phyloP scores from a whole-genome alignment of 139 green algal genomes.

The Chlamydomonas urium region DNA sequence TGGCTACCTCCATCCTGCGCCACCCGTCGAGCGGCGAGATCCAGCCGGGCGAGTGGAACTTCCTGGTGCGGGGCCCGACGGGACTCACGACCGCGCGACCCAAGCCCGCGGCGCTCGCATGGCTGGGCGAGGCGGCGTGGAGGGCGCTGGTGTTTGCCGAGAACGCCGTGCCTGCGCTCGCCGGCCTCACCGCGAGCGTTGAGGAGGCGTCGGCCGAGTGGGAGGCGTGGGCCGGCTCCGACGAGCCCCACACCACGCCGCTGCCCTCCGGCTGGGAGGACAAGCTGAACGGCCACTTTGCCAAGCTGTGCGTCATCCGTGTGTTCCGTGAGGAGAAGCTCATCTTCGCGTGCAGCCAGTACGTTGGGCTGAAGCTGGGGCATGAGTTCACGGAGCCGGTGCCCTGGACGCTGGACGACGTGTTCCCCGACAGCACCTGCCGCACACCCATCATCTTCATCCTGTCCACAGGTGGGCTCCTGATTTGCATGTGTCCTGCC shows the following conservation, averaged over 20 bases:
- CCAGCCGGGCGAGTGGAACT: conserved; percentile 65
- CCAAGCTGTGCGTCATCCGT: conserved; percentile 62
- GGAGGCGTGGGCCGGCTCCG: conserved; percentile 24
- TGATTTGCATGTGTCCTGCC: too few relatives aligned
- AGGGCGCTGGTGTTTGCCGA: conserved; percentile 29
- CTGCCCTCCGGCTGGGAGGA: conserved; percentile 51
- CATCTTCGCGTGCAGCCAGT: conserved; percentile 44
- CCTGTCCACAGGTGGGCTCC: conserved; percentile 66
- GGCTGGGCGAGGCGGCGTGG: conserved; percentile 45
- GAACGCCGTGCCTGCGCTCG: conserved; percentile 20
- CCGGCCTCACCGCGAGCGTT: conserved; percentile 41
- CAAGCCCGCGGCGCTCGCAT: conserved; percentile 13
- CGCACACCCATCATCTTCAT: conserved; percentile 82
- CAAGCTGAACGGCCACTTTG: conserved; percentile 40
- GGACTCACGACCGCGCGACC: not conserved
- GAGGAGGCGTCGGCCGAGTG: conserved; percentile 17
- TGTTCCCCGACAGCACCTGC: conserved; percentile 67
- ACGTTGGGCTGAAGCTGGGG: conserved; percentile 59
- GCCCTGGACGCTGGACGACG: conserved; percentile 77
- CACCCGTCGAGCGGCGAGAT: conserved; percentile 48
- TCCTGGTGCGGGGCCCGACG: conserved; percentile 60
- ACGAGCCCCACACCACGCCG: conserved; percentile 46
- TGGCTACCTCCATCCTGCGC: conserved; percentile 53
- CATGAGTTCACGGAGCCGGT: conserved; percentile 62
- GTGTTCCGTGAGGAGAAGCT: conserved; percentile 73